phyloP scores from a whole-genome alignment of 75 land plant species.

The Picea glauca region DNA sequence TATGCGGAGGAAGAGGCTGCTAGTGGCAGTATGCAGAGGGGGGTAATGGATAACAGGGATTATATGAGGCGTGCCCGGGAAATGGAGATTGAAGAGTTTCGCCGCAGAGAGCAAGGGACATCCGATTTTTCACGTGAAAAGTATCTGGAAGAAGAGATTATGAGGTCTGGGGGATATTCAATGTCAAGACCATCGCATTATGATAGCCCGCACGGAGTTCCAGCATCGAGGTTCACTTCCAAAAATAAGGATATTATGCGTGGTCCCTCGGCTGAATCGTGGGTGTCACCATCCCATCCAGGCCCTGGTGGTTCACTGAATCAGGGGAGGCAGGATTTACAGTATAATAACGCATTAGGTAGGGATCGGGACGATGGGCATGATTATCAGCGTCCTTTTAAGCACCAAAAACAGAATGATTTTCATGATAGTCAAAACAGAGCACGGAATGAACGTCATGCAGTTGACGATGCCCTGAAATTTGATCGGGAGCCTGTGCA shows the following conservation, averaged over 20 bases:
- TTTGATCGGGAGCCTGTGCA: not conserved
- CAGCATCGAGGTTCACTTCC: not conserved
- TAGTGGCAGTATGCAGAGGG: not conserved
- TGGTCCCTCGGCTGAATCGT: not conserved
- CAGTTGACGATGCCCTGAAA: not conserved
- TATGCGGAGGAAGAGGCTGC: slow-evolving; percentile 23
- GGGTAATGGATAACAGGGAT: not conserved
- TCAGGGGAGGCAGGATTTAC: not conserved
- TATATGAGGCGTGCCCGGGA: slow-evolving; percentile 1
- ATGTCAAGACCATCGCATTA: not conserved
- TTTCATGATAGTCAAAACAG: not conserved
- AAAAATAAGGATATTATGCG: not conserved
- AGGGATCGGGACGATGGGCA: not conserved
- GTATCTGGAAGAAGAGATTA: not conserved
- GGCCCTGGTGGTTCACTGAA: not conserved
- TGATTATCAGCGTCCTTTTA: slow-evolving; percentile 8
- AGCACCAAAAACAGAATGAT: slow-evolving; percentile 3
- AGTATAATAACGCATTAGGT: not conserved
- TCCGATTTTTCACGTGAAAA: not conserved
- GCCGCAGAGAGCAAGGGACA: not conserved
- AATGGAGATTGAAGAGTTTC: not conserved
- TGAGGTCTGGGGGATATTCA: not conserved
- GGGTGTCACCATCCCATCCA: not conserved
- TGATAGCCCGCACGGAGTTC: not conserved
- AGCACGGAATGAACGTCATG: not conserved